phyloP scores from a whole-genome alignment of 140 eudicot species.

The Erigeron philadelphicus region DNA sequence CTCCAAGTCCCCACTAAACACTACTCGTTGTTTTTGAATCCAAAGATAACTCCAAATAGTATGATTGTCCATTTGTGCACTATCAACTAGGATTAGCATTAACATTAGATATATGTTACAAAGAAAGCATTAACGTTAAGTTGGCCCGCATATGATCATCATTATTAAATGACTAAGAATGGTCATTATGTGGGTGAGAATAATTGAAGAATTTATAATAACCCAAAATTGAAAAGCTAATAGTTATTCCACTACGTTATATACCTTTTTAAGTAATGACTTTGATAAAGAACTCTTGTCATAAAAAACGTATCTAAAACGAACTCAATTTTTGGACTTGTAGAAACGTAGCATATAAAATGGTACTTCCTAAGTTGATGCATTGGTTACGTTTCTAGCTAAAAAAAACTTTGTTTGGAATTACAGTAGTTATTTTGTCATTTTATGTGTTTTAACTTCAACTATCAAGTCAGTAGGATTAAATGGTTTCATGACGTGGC shows the following conservation, averaged over 20 bases:
- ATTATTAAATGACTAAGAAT: slow-evolving; percentile 10
- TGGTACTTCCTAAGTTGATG: slow-evolving; percentile 3
- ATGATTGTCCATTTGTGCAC: slow-evolving; percentile 32
- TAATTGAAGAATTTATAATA: background rate
- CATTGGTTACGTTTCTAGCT: background rate
- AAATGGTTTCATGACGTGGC: no score
- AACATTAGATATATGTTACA: slow-evolving; percentile 5
- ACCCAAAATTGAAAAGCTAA: background rate
- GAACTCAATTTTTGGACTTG: slow-evolving; percentile 5
- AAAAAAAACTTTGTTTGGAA: background rate
- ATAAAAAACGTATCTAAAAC: slow-evolving; percentile 5
- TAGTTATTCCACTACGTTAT: slow-evolving; percentile 22
- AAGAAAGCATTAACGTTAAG: slow-evolving; percentile 2
- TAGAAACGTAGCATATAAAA: background rate
- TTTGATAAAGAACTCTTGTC: slow-evolving; percentile 13
- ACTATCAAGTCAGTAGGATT: background rate
- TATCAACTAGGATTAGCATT: slow-evolving; percentile 26
- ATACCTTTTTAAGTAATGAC: slow-evolving; percentile 15
- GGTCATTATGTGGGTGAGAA: slow-evolving; percentile 28
- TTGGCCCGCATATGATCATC: slow-evolving; percentile 6
- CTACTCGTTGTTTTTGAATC: slow-evolving; percentile 8
- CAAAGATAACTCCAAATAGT: slow-evolving; percentile 14
- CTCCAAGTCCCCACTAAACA: background rate
- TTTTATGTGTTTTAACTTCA: background rate
- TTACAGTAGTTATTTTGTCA: background rate